These are phyloP conservation scores for Lactarius tabidus DNA, from an alignment of 768 basidiomycete genomes.

Conservation along the genomic window DNA sequence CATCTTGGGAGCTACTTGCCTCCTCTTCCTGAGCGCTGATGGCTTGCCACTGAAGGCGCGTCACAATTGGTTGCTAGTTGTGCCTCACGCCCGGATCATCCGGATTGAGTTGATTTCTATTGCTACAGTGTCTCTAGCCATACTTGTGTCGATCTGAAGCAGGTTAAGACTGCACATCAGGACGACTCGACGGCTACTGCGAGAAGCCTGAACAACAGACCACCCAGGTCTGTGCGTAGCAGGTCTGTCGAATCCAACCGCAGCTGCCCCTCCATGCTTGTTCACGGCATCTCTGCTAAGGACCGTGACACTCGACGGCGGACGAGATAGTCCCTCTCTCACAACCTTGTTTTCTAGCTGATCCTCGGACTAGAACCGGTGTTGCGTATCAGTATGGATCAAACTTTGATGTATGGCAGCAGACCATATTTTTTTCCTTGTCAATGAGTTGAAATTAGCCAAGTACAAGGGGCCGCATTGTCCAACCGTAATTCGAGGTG, in stretches of 20 bases:
- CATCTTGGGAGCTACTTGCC: too few species aligned
- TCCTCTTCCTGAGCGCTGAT: too few species aligned
- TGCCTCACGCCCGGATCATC: too few species aligned
- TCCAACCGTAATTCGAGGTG: neutral
- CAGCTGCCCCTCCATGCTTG: neutral
- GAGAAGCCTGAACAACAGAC: too few species aligned
- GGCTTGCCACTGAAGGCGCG: too few species aligned
- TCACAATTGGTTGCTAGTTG: too few species aligned
- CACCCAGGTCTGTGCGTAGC: neutral
- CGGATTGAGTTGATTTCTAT: too few species aligned
- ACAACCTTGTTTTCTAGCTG: neutral
- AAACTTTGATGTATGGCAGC: neutral
- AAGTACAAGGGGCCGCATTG: neutral
- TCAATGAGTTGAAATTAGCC: neutral
- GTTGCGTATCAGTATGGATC: neutral
- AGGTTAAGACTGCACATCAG: too few species aligned
- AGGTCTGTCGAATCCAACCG: neutral
- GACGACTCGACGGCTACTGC: too few species aligned
- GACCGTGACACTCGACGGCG: neutral
- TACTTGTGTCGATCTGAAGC: too few species aligned
- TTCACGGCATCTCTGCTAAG: neutral
- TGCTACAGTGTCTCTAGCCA: too few species aligned
- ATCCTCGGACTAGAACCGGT: neutral
- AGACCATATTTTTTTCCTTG: neutral
- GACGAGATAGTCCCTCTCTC: neutral